A percentile compares a stretch with the other conserved stretches of the same genome.
Evolutionary conservation across 495 filamentous ascomycete species (phyloP).

Genomic region (Rusavskia elegans): DNA sequence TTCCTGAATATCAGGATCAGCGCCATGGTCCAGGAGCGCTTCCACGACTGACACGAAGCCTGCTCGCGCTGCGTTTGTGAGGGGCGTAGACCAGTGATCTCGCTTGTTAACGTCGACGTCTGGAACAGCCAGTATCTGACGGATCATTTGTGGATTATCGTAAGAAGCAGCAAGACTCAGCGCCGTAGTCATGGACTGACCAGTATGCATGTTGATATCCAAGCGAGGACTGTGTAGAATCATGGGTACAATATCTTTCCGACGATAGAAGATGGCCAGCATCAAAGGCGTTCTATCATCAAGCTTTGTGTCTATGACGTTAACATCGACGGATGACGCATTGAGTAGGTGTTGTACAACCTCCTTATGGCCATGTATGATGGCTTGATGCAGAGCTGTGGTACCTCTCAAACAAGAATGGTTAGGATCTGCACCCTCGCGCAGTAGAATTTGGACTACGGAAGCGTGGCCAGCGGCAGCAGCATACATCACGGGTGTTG

Average conservation of each 20-base stretch:
- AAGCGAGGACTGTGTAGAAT: conserved; percentile 1
- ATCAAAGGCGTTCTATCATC: conserved; percentile 3
- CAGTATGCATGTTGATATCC: conserved; percentile 1
- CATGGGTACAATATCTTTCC: not conserved
- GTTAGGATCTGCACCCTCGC: conserved; percentile 1
- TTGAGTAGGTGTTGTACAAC: conserved; percentile 1
- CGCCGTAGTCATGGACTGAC: conserved; percentile 1
- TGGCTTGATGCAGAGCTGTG: conserved; percentile 4
- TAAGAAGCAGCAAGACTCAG: conserved; percentile 3
- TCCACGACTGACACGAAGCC: too few species aligned
- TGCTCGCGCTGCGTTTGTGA: too few species aligned
- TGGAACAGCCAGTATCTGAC: too few species aligned
- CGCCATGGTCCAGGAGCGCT: too few species aligned
- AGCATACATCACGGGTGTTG: conserved; percentile 15
- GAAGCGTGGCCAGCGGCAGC: conserved; percentile 8
- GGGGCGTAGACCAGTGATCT: too few species aligned
- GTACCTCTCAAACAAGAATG: not conserved
- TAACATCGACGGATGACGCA: conserved; percentile 1
- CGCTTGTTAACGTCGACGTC: too few species aligned
- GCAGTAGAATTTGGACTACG: conserved; percentile 7
- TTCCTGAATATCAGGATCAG: too few species aligned
- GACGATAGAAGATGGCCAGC: conserved; percentile 3
- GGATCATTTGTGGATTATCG: not conserved
- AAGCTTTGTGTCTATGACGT: not conserved
- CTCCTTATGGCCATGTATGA: not conserved